Conservation (phyloP, 2,329 filamentous ascomycete species). For the Phialophora macrospora region DNA sequence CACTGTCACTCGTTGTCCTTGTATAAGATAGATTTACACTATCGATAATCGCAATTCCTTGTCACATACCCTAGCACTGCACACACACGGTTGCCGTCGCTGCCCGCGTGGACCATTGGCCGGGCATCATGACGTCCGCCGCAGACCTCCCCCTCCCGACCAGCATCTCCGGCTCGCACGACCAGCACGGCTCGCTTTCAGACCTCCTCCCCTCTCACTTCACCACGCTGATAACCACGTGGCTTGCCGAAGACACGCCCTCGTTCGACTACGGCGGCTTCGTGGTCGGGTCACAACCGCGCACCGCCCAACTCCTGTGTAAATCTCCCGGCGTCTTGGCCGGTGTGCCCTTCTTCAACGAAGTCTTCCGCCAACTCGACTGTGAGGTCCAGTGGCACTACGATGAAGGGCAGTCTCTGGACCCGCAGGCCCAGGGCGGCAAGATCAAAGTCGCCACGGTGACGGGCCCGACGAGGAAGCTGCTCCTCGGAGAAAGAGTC, state of each 20-base stretch:
- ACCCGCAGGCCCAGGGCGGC: conserved; percentile 57
- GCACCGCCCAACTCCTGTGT: conserved; percentile 69
- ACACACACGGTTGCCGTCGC: neutral
- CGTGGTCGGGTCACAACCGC: conserved; percentile 76
- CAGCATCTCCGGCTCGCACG: neutral
- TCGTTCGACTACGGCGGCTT: conserved; percentile 97
- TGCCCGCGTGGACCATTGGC: neutral
- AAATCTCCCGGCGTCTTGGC: conserved; percentile 82
- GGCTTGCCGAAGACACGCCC: conserved; percentile 95
- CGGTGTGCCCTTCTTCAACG: conserved; percentile 91
- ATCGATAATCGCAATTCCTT: neutral
- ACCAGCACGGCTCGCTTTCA: conserved; percentile 33
- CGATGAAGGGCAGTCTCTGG: conserved; percentile 72
- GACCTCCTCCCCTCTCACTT: conserved; percentile 40
- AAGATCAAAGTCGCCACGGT: conserved; percentile 77
- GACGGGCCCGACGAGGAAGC: conserved; percentile 76
- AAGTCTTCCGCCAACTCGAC: conserved; percentile 86
- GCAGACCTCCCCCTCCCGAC: neutral
- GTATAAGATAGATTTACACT: neutral
- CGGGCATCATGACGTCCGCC: neutral
- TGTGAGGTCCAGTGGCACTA: conserved; percentile 92
- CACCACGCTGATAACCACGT: conserved; percentile 52
- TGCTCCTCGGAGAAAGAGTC: conserved; percentile 91
- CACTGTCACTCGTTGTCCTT: too few relatives aligned
- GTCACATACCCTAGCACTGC: too few relatives aligned